Percentiles rank a stretch among this genome's conserved stretches.
Evolutionary conservation across 352 stramenopile genomes (phyloP).

Genomic region (Phytophthora ramorum): DNA sequence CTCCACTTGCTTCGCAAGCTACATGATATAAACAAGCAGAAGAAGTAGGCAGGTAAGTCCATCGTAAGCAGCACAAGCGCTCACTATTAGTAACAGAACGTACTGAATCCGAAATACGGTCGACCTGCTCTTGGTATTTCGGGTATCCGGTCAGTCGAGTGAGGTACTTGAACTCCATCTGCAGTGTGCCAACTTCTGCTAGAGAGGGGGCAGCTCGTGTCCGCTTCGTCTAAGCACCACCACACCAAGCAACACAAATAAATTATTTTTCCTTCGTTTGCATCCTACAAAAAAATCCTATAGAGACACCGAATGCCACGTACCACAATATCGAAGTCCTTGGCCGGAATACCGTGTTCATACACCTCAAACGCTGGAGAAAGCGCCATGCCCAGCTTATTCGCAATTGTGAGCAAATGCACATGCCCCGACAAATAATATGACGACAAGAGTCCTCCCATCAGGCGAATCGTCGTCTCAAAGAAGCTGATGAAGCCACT

Average conservation of each 20-base stretch:
- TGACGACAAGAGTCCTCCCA: conserved; percentile 75
- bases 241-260: conserved; percentile 1
- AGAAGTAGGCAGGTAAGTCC: background rate
- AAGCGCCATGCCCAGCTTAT: conserved; percentile 68
- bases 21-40: background rate
- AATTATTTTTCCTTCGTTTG: background rate
- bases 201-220: conserved; percentile 53
- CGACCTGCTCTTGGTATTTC: conserved; percentile 73
- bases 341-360: conserved; percentile 62
- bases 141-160: conserved; percentile 59
- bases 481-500: conserved; percentile 76
- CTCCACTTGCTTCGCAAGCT: conserved; percentile 61
- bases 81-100: background rate
- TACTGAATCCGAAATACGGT: conserved; percentile 75
- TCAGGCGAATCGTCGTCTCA: conserved; percentile 81
- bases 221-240: conserved; percentile 37
- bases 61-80: background rate
- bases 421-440: conserved; percentile 68
- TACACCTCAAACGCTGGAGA: conserved; percentile 65
- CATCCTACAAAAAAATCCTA: too few species aligned
- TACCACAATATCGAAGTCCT: conserved; percentile 76
- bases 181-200: conserved; percentile 72
- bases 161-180: conserved; percentile 89
- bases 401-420: conserved; percentile 63
- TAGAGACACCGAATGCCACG: background rate